Evolutionary conservation across 2,329 filamentous ascomycete genomes (phyloP).

Genomic region (Botrytis tulipae): DNA sequence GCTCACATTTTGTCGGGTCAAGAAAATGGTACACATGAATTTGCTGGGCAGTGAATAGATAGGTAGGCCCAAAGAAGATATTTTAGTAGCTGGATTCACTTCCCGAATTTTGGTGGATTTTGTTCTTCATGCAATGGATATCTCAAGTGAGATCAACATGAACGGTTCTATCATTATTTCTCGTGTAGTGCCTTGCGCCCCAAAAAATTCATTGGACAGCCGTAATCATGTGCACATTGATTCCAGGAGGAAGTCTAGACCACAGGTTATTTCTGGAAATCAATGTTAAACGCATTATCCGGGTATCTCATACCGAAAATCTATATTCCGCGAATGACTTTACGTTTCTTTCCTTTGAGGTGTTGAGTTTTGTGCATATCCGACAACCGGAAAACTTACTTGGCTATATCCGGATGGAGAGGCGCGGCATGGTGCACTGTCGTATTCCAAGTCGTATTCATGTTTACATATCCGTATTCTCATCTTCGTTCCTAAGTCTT

Average conservation of each 20-base stretch:
- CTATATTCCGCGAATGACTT: background rate
- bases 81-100: background rate
- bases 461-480: background rate
- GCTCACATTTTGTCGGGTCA: too few species aligned
- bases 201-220: background rate
- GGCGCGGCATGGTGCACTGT: background rate
- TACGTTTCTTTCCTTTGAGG: background rate
- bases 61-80: background rate
- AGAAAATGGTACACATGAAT: background rate
- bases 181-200: too few species aligned
- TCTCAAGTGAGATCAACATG: background rate
- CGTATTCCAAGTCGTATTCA: background rate
- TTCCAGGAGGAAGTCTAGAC: background rate
- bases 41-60: background rate
- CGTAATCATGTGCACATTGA: background rate
- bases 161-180: background rate
- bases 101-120: background rate
- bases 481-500: background rate
- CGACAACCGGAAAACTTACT: background rate
- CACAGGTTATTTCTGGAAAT: background rate
- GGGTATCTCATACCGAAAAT: background rate
- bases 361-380: background rate
- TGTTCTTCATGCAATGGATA: background rate
- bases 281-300: background rate
- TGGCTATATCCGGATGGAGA: background rate